phyloP scores from a whole-genome alignment of 1,284 basidiomycete species.

The Fomitopsis palustris region DNA sequence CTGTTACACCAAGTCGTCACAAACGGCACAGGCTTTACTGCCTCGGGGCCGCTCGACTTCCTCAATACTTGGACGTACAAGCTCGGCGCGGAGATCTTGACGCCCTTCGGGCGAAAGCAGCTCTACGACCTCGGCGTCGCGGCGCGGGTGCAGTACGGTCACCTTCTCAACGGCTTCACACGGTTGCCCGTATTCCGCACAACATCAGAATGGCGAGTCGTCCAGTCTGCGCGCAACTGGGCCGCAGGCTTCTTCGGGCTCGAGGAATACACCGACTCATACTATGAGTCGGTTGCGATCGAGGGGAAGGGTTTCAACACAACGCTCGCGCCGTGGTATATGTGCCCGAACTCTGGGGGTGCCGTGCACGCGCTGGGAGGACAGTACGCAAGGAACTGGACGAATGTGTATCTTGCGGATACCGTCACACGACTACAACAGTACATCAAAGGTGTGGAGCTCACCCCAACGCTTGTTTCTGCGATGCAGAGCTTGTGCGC shows the following conservation, averaged over 20 bases:
- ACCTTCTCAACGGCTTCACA: slow-evolving; percentile 49
- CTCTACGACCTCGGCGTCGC: slow-evolving; percentile 48
- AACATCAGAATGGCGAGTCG: slow-evolving; percentile 51
- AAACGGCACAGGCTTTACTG: slow-evolving; percentile 33
- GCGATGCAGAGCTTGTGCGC: slow-evolving; percentile 53
- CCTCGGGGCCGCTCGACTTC: slow-evolving; percentile 46
- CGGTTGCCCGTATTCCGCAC: slow-evolving; percentile 59
- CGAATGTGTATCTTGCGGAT: slow-evolving; percentile 47
- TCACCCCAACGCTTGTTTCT: slow-evolving; percentile 43
- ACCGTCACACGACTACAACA: slow-evolving; percentile 46
- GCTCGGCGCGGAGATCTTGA: slow-evolving; percentile 53
- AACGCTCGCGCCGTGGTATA: slow-evolving; percentile 51
- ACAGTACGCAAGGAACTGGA: slow-evolving; percentile 40
- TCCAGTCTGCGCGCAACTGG: slow-evolving; percentile 55
- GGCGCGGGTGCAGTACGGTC: slow-evolving; percentile 53
- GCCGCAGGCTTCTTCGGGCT: slow-evolving; percentile 62
- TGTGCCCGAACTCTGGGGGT: slow-evolving; percentile 40
- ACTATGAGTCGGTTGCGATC: slow-evolving; percentile 49
- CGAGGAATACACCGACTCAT: slow-evolving; percentile 40
- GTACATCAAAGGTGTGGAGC: slow-evolving; percentile 44
- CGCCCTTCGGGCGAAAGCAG: slow-evolving; percentile 53
- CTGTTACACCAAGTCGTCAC: slow-evolving; percentile 34
- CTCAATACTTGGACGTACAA: slow-evolving; percentile 53
- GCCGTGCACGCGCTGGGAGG: slow-evolving; percentile 29
- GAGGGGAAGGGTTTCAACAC: slow-evolving; percentile 52